Conservation (phyloP, 352 stramenopile species). For the Phytophthora sp. region DNA sequence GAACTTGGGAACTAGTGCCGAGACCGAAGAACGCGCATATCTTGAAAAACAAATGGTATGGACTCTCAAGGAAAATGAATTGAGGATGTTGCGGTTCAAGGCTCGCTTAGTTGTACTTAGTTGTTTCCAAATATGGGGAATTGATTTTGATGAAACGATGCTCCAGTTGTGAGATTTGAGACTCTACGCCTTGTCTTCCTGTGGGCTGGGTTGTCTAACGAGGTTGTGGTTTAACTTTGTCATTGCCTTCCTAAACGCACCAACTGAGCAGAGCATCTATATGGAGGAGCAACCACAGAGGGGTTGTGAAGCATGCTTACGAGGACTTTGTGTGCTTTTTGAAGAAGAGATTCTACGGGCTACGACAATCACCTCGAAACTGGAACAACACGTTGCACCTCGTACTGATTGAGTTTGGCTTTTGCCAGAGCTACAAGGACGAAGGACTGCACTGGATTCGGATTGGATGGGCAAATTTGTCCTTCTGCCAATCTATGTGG, state of each 20-base stretch:
- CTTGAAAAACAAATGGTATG: slow-evolving; percentile 19
- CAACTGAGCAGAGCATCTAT: slow-evolving; percentile 6
- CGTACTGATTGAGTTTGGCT: background rate
- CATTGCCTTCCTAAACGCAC: slow-evolving; percentile 13
- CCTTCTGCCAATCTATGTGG: slow-evolving; percentile 6
- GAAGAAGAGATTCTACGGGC: slow-evolving; percentile 5
- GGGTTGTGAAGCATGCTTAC: slow-evolving; percentile 3
- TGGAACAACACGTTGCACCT: slow-evolving; percentile 17
- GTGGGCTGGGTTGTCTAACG: background rate
- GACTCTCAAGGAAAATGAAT: slow-evolving; percentile 17
- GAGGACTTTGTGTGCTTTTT: slow-evolving; percentile 11
- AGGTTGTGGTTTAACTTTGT: slow-evolving; percentile 10
- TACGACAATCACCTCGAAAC: slow-evolving; percentile 1
- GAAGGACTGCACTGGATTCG: slow-evolving; percentile 11
- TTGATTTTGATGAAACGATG: slow-evolving; percentile 23
- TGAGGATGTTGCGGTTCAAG: slow-evolving; percentile 11
- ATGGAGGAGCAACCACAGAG: slow-evolving; percentile 14
- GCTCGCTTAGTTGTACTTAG: slow-evolving; percentile 12
- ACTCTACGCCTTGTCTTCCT: slow-evolving; percentile 12
- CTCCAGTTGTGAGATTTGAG: slow-evolving; percentile 15
- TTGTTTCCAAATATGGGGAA: slow-evolving; percentile 16
- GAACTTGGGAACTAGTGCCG: slow-evolving; percentile 11
- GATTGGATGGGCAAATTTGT: background rate
- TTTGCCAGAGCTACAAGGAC: background rate
- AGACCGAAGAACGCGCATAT: slow-evolving; percentile 13